Conservation (phyloP, 2,329 filamentous ascomycete genomes). For the Fusarium abutilonis region DNA sequence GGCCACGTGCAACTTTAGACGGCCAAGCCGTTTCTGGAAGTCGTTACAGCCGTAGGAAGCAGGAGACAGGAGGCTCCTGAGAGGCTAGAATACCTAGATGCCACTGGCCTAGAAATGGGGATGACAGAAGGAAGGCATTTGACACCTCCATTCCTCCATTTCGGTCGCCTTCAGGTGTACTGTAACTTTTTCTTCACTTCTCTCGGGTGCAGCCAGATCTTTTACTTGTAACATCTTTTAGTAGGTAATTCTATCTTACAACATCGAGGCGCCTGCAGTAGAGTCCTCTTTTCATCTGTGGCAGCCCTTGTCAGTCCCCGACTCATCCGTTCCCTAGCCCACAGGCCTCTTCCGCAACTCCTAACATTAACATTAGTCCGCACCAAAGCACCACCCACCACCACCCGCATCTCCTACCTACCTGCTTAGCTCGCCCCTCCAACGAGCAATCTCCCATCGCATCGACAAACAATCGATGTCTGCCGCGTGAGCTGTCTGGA, state of each 20-base stretch:
- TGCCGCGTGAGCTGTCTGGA: constrained; percentile 43
- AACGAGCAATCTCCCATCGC: constrained; percentile 38
- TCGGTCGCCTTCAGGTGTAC: constrained; percentile 6
- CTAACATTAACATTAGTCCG: constrained; percentile 29
- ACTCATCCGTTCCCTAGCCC: constrained; percentile 33
- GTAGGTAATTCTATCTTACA: not conserved
- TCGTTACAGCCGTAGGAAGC: constrained; percentile 16
- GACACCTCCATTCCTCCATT: constrained; percentile 29
- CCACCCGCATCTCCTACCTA: constrained; percentile 40
- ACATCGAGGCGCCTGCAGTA: constrained; percentile 13
- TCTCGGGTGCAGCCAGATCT: not conserved
- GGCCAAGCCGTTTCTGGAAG: constrained; percentile 32
- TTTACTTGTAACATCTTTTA: not conserved
- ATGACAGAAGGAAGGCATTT: constrained; percentile 32
- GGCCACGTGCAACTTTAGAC: constrained; percentile 20
- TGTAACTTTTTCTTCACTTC: not conserved
- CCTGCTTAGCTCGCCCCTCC: constrained; percentile 43
- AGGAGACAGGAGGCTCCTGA: constrained; percentile 36
- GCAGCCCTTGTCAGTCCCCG: constrained; percentile 22
- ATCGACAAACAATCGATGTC: constrained; percentile 45
- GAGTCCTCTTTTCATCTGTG: constrained; percentile 8
- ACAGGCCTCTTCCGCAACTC: constrained; percentile 39
- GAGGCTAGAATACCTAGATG: constrained; percentile 15
- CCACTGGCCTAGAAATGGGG: constrained; percentile 29
- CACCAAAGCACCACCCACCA: constrained; percentile 35